A percentile compares a stretch with the other conserved stretches of the same genome.
Evolutionary conservation across 2,329 filamentous ascomycete genomes (phyloP).

Genomic region (Diplodia seriata): DNA sequence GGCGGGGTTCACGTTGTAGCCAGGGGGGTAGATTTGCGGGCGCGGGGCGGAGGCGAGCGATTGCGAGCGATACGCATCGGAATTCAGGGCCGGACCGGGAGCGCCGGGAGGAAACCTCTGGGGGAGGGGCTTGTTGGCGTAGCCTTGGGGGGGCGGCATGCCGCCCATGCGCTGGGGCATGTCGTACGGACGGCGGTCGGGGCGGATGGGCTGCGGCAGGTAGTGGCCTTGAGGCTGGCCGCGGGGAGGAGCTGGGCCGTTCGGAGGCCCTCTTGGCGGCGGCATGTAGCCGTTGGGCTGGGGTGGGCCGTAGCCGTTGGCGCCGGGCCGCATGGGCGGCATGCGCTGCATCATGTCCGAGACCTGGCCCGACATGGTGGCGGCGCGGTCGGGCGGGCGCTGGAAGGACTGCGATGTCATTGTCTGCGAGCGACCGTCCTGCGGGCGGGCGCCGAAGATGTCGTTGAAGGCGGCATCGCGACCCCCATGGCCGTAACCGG

Average conservation of each 20-base stretch:
- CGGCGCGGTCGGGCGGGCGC: conserved; percentile 71
- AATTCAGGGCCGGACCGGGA: conserved; percentile 72
- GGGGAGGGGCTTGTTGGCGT: conserved; percentile 62
- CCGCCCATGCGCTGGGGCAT: conserved; percentile 71
- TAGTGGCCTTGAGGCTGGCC: conserved; percentile 61
- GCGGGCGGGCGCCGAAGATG: conserved; percentile 89
- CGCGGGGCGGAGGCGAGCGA: conserved; percentile 81
- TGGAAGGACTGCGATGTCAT: conserved; percentile 82
- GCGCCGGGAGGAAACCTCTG: conserved; percentile 59
- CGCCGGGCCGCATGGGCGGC: conserved; percentile 65
- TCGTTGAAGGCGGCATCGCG: conserved; percentile 95
- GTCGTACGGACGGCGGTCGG: conserved; percentile 73
- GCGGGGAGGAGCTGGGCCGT: conserved; percentile 45
- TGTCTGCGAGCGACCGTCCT: conserved; percentile 83
- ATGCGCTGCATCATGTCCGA: conserved; percentile 66
- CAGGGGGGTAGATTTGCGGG: conserved; percentile 65
- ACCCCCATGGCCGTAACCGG: conserved; percentile 59
- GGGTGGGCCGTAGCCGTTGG: conserved; percentile 49
- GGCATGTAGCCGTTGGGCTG: conserved; percentile 39
- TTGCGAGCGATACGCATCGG: conserved; percentile 88
- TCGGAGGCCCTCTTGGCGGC: conserved; percentile 43
- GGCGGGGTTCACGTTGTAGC: conserved; percentile 65
- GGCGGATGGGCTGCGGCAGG: conserved; percentile 66
- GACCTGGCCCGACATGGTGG: conserved; percentile 65
- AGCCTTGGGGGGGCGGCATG: conserved; percentile 58